Evolutionary conservation across 1,139 yeast genomes (phyloP).

Genomic region (Blastobotrys aristatus): DNA sequence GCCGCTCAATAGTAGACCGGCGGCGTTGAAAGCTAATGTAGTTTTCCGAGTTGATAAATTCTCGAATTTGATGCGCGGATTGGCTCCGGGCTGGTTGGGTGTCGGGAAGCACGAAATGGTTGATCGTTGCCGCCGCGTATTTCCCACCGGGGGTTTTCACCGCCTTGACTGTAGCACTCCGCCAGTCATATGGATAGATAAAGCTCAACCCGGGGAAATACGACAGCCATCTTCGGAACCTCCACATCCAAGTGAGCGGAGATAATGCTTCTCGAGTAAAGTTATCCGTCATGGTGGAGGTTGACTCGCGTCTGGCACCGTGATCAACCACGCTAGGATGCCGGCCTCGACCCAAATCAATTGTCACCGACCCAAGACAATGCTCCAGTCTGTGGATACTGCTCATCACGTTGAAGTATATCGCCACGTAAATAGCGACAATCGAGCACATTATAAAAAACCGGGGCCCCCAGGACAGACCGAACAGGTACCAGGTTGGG

Average conservation of each 20-base stretch:
- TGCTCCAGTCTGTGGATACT: constrained; percentile 24
- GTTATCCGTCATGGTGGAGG: background rate
- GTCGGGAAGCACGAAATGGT: constrained; percentile 38
- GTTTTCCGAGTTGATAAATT: constrained; percentile 19
- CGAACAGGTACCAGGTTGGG: constrained; percentile 71
- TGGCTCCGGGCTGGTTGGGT: constrained; percentile 42
- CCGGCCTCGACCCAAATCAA: background rate
- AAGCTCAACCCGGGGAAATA: constrained; percentile 20
- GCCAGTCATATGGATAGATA: constrained; percentile 17
- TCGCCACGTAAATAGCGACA: constrained; percentile 56
- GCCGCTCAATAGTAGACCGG: constrained; percentile 59
- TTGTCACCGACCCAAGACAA: background rate
- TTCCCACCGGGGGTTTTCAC: constrained; percentile 13
- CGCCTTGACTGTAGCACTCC: constrained; percentile 16
- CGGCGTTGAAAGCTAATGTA: constrained; percentile 39
- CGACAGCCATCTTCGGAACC: constrained; percentile 9
- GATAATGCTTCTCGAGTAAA: background rate
- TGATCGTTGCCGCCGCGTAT: constrained; percentile 14
- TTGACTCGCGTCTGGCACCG: background rate
- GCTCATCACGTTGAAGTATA: constrained; percentile 57
- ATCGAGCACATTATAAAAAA: constrained; percentile 58
- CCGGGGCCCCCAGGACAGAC: constrained; percentile 76
- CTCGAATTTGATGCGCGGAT: constrained; percentile 7
- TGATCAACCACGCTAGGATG: background rate
- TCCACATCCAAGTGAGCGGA: background rate